Evolutionary conservation across 495 filamentous ascomycete species (phyloP).

Genomic region (Podospora pseudopauciseta): DNA sequence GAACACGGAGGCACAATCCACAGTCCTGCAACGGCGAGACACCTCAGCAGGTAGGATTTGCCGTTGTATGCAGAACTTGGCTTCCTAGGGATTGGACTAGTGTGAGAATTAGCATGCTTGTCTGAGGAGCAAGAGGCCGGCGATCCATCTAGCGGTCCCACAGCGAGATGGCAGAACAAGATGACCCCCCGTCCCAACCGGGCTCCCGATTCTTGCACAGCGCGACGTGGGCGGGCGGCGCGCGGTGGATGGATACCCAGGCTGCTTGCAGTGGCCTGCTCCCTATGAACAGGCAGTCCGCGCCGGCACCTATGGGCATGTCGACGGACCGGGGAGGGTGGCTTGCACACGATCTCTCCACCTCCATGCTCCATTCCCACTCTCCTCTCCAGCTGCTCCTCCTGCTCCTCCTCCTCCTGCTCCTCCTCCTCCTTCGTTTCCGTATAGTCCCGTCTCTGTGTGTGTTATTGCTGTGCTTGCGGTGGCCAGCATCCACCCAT

Average conservation of each 20-base stretch:
- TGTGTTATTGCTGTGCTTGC: not conserved
- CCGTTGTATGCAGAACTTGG: not conserved
- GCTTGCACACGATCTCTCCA: conserved; percentile 1
- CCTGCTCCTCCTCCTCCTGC: not conserved
- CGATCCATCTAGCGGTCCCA: not conserved
- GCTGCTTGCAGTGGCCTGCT: not conserved
- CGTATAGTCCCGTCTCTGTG: not conserved
- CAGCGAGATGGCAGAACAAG: not conserved
- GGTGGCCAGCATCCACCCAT: not conserved
- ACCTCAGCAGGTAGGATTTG: not conserved
- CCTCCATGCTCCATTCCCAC: not conserved
- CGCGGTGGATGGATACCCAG: not conserved
- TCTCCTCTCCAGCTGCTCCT: not conserved
- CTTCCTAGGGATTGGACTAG: not conserved
- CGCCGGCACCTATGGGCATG: not conserved
- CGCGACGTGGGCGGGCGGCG: conserved; percentile 4
- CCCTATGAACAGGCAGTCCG: not conserved
- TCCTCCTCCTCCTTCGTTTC: not conserved
- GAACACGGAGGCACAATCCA: not conserved
- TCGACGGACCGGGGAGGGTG: not conserved
- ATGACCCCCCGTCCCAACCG: not conserved
- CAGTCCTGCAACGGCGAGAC: not conserved
- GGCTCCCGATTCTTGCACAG: not conserved
- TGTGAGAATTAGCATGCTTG: too few species aligned
- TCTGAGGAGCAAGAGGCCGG: not conserved